These are phyloP conservation scores for Phaeophleospora eucalypticola DNA, from an alignment of 2,329 filamentous ascomycete genomes.

Conservation along the genomic window DNA sequence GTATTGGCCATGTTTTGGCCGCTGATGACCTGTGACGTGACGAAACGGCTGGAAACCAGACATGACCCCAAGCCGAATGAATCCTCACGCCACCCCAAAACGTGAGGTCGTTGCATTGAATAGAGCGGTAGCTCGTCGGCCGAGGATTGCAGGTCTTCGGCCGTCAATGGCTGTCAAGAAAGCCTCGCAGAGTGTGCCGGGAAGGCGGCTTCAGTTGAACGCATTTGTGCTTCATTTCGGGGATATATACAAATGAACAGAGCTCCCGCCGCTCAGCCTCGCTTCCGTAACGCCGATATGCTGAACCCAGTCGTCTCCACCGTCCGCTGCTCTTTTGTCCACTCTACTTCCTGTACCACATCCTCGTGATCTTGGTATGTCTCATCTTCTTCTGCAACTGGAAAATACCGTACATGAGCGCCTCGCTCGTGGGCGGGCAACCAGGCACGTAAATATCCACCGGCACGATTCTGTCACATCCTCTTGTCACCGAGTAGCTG, in stretches of 20 bases:
- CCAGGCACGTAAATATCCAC: conserved; percentile 78
- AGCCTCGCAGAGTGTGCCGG: not conserved
- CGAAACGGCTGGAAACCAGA: too few species aligned
- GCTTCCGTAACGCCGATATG: conserved; percentile 18
- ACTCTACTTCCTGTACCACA: conserved; percentile 56
- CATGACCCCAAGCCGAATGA: too few species aligned
- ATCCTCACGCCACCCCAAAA: too few species aligned
- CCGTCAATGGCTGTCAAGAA: not conserved
- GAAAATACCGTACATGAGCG: conserved; percentile 61
- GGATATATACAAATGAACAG: conserved; percentile 23
- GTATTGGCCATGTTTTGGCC: too few species aligned
- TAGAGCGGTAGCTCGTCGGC: too few species aligned
- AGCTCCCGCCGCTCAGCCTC: conserved; percentile 8
- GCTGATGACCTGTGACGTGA: too few species aligned
- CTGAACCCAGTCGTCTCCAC: conserved; percentile 2
- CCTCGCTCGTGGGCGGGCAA: conserved; percentile 55
- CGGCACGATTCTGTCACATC: conserved; percentile 71
- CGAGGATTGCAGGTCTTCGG: too few species aligned
- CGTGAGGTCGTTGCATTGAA: too few species aligned
- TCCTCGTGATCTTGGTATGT: conserved; percentile 49
- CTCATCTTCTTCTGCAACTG: conserved; percentile 75
- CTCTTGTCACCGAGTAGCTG: conserved; percentile 70
- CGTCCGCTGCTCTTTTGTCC: not conserved
- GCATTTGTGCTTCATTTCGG: not conserved
- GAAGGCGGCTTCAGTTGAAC: too few species aligned